Evolutionary conservation across 2,329 filamentous ascomycete genomes (phyloP).

Genomic region (Westerdykella ornata): DNA sequence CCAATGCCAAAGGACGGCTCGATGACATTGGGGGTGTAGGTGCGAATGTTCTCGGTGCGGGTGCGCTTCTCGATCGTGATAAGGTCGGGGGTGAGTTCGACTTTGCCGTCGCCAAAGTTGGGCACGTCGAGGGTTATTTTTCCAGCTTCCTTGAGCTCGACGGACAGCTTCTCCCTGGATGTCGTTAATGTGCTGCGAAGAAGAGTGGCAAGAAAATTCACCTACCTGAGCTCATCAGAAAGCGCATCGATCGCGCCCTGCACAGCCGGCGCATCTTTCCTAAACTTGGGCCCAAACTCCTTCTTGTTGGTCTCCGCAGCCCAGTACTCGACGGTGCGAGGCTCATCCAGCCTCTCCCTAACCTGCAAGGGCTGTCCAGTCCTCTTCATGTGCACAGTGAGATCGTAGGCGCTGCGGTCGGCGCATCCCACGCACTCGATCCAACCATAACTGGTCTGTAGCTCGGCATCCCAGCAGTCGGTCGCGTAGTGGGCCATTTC

Average conservation of each 20-base stretch:
- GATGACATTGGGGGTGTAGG: conserved; percentile 93
- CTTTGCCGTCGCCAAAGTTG: conserved; percentile 60
- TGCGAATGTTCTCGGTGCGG: conserved; percentile 72
- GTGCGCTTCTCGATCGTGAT: conserved; percentile 79
- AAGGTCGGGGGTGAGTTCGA: conserved; percentile 71
- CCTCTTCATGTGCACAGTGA: conserved; percentile 87
- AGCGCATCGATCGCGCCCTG: conserved; percentile 71
- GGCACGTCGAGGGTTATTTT: conserved; percentile 72
- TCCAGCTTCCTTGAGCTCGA: conserved; percentile 65
- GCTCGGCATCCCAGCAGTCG: conserved; percentile 97
- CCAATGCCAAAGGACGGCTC: conserved; percentile 98
- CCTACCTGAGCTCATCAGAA: conserved; percentile 63
- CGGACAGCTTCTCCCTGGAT: conserved; percentile 59
- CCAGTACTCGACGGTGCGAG: conserved; percentile 78
- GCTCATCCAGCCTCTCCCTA: conserved; percentile 71
- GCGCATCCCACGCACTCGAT: conserved; percentile 97
- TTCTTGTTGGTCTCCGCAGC: conserved; percentile 85
- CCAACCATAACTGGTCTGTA: conserved; percentile 90
- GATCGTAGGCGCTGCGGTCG: conserved; percentile 88
- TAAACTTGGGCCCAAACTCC: conserved; percentile 91
- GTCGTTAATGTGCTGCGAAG: too few relatives aligned
- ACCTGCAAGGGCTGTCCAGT: conserved; percentile 83
- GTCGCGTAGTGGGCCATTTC: conserved; percentile 90
- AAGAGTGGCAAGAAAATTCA: too few relatives aligned
- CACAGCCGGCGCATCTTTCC: conserved; percentile 78